Base-by-base conservation (phyloP, 179 eudicot genomes). In the Beta macrorhiza region DNA sequence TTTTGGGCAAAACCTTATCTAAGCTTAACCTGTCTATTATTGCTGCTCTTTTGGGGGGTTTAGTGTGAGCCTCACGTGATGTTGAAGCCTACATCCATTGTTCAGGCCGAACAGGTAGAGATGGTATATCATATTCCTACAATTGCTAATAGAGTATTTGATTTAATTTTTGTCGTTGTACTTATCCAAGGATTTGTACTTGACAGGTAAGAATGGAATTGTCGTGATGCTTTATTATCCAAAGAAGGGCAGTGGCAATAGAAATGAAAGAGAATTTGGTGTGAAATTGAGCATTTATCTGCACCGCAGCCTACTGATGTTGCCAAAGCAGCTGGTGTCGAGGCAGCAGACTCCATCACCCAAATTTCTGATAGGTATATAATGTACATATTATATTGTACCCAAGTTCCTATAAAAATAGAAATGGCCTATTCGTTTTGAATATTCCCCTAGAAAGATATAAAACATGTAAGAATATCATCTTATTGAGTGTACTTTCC, bases 21-120 rank as follows among this genome's bases (percentile, higher is more conserved):
- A 42, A 80, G 37, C 62, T 59, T 13, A 75, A 47, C 51, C 7
- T 7, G 7, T 47, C 51, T 47, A 3, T 47, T 67, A 71, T 70
- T 65, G 25, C 55, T 62, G 42, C 16, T 16, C 52, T 25, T 81
- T 47, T 59, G 25, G 25, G 62, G 70, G 56, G 29, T 79, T 76
- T 71, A 95, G 99, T 92, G 98, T 80, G 98, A 95, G 83, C 97
- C 99, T 55, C 98, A 22, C 93, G 93, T 78, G 98, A 92, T 90
- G 98, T 94, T 73, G 99, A 96, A 88, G 98, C 89, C 15, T 96
- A 96, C 87, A 96, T 96, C 82, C 99, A 96, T 86, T 97, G 99
- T 47, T 94, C 99, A 78, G 99, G 99, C 55, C 87, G 99, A 68
- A 94, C 99, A 8, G 99, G 99, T 32, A 90, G 99, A 87, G 99